Base-by-base conservation (phyloP, 2,329 filamentous ascomycete species). In the Monosporascus sp. region DNA sequence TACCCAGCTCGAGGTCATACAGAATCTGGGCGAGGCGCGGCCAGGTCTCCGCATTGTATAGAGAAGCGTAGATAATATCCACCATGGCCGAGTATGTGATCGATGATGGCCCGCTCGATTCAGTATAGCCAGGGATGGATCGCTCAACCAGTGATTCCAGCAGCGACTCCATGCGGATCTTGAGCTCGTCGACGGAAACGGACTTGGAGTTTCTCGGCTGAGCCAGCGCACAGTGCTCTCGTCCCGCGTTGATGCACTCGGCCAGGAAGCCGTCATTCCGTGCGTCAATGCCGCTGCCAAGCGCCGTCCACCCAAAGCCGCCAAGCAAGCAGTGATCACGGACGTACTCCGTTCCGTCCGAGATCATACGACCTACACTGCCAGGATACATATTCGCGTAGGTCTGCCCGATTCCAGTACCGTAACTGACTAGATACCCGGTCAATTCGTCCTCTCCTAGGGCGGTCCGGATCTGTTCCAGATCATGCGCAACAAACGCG, bases 331-430 rank as follows among this genome's bases (percentile, higher is more conserved):
- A 72, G 46, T 78, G 72, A 45, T 79, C 74, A 7, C 65, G 68
- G 3, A 77, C 71, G 51, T 77, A 76, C 56, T 78, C 74, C 7
- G 74, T 76, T 0, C 76, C 77, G 52, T 80, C 77, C 0, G 80
- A 64, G 14, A 80, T 73, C 46, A 80, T 60, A 5, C 77, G 70
- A 0, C 77, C 78, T 0, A 78, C 75, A 44, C 71, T 72, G 20
- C 70, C 59, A 1, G 78, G 77, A 41, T 79, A 80, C 72, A 80
- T 75, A 54, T 71, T 72, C 26, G 74, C 76, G 51, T 77, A 80
- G 0, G 74, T 78, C 62, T 80, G 77, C 0, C 75, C 78, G 46
- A 80, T 79, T 3, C 73, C 75, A 0, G 77, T 80, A 19, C 78
- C 78, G 53, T 80, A 80, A 55, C 74, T 78, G 35, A 78, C 73